A percentile compares a stretch with the other conserved stretches of the same genome.
These are phyloP conservation scores for Ophiostoma himal-ulmi DNA, from an alignment of 2,329 filamentous ascomycete species.

Conservation along the genomic window DNA sequence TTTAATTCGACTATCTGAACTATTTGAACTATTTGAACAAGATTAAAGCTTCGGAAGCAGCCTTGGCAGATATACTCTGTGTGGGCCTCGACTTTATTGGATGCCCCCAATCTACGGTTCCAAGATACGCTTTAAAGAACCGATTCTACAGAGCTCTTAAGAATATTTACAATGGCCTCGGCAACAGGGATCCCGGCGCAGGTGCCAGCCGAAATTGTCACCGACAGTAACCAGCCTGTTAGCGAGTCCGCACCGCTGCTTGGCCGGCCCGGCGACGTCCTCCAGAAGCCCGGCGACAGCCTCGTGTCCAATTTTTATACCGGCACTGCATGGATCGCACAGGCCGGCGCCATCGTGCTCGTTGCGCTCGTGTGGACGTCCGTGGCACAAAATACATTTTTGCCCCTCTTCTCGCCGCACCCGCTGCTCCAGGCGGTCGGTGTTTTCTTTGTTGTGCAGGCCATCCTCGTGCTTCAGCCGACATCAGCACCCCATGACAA, in stretches of 20 bases:
- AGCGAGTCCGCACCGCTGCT: slow-evolving; percentile 64
- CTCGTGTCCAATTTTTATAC: slow-evolving; percentile 67
- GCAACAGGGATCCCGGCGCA: slow-evolving; percentile 59
- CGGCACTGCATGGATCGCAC: slow-evolving; percentile 74
- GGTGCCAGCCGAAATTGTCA: slow-evolving; percentile 33
- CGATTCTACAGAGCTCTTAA: neutral
- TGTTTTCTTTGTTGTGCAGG: slow-evolving; percentile 70
- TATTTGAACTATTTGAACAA: too few species aligned
- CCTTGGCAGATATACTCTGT: neutral
- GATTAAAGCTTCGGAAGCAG: too few species aligned
- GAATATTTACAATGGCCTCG: slow-evolving; percentile 53
- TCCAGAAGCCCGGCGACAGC: slow-evolving; percentile 58
- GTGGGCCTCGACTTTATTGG: neutral
- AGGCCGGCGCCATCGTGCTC: slow-evolving; percentile 71
- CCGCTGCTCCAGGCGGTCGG: slow-evolving; percentile 66
- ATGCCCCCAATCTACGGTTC: too few species aligned
- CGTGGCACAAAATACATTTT: slow-evolving; percentile 57
- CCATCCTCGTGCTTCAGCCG: slow-evolving; percentile 79
- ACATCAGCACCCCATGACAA: slow-evolving; percentile 75
- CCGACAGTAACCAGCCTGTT: neutral
- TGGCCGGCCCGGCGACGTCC: slow-evolving; percentile 64
- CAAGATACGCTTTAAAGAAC: too few species aligned
- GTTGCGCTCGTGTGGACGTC: slow-evolving; percentile 70
- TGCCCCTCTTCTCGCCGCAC: slow-evolving; percentile 84
- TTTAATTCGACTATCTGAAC: too few species aligned